Percentiles rank a stretch among this genome's conserved stretches.
These are phyloP conservation scores for Pleomassaria siparia DNA, from an alignment of 2,329 filamentous ascomycete species.

Conservation along the genomic window DNA sequence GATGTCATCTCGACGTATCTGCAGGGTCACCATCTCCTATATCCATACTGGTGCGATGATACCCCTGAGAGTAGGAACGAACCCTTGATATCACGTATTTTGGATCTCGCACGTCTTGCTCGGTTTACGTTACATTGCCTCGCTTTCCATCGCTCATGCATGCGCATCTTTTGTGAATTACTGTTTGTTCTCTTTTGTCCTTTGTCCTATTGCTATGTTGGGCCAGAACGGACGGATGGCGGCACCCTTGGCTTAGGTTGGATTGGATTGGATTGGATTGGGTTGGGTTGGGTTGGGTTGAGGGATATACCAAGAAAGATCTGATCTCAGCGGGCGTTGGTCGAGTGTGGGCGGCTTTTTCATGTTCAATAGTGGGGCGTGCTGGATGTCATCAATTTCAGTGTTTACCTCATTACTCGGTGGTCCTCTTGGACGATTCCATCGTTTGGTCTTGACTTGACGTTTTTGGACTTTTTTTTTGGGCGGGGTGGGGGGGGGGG, in stretches of 20 bases:
- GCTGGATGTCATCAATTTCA: background rate
- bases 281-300: background rate
- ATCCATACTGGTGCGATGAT: conserved; percentile 32
- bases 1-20: conserved; percentile 18
- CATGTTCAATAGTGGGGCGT: background rate
- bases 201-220: background rate
- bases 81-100: conserved; percentile 5
- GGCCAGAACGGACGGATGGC: background rate
- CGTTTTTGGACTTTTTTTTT: background rate
- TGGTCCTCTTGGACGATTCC: too few species aligned
- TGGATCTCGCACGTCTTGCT: conserved; percentile 5
- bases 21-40: conserved; percentile 13
- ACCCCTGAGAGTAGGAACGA: conserved; percentile 24
- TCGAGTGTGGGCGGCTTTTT: background rate
- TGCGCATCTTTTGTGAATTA: conserved; percentile 14
- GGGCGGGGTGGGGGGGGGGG: too few species aligned
- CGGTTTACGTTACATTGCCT: background rate
- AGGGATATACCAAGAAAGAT: conserved; percentile 7
- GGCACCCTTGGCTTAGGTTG: conserved; percentile 1
- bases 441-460: background rate
- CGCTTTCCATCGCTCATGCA: conserved; percentile 16
- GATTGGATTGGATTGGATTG: background rate
- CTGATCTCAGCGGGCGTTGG: conserved; percentile 7
- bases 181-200: background rate
- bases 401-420: too few species aligned